Conservation (phyloP, 805 yeast species). For the Dipodascopsis tothii region DNA sequence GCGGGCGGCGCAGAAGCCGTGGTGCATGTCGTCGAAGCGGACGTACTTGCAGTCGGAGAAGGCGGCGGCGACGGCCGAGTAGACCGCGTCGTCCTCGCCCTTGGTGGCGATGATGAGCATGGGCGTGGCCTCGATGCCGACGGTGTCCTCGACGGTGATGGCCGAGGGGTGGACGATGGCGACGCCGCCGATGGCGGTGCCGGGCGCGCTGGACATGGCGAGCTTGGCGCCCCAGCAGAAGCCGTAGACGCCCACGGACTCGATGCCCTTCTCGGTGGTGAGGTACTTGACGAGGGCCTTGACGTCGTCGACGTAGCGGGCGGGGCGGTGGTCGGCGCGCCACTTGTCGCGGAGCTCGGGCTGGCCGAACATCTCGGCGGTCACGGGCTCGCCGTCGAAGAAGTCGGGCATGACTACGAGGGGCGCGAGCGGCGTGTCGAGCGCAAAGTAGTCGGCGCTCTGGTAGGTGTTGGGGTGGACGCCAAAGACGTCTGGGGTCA, state of each 20-base stretch:
- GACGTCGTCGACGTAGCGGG: conserved; percentile 1
- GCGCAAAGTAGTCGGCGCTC: conserved; percentile 20
- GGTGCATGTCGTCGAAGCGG: conserved; percentile 19
- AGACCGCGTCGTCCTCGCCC: conserved; percentile 11
- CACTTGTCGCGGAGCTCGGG: conserved; percentile 5
- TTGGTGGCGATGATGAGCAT: conserved; percentile 13
- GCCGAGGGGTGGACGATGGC: conserved; percentile 19
- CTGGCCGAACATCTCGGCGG: background rate
- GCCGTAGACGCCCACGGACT: conserved; percentile 17
- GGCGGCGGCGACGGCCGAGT: conserved; percentile 4
- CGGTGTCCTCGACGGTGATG: conserved; percentile 13
- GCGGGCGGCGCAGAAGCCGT: conserved; percentile 23
- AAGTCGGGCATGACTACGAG: conserved; percentile 22
- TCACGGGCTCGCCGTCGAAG: conserved; percentile 14
- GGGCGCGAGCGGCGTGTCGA: conserved; percentile 6
- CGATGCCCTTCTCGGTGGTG: conserved; percentile 7
- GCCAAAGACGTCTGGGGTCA: conserved; percentile 15
- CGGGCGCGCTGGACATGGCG: conserved; percentile 7
- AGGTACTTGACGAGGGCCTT: conserved; percentile 2
- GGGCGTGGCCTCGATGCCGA: conserved; percentile 18
- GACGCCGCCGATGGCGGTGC: conserved; percentile 8
- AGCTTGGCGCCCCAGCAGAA: conserved; percentile 24
- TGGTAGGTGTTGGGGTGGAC: conserved; percentile 16
- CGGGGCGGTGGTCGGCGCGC: conserved; percentile 7
- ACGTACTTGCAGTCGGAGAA: conserved; percentile 11